These are phyloP conservation scores for Verticillium klebahnii DNA, from an alignment of 2,329 filamentous ascomycete genomes.

Conservation along the genomic window DNA sequence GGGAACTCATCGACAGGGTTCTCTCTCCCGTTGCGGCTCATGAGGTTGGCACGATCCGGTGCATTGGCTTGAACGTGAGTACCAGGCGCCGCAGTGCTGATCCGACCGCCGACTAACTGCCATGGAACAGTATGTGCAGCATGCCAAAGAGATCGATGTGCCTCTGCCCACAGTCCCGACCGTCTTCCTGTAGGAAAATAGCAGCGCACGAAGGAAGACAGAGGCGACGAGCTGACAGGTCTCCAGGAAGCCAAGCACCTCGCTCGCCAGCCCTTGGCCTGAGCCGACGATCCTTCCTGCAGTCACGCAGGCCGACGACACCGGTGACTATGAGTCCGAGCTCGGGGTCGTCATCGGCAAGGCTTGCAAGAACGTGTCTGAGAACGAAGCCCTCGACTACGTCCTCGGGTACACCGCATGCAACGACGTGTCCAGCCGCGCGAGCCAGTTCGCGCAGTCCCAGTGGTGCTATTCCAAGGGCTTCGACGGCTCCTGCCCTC, in stretches of 20 bases:
- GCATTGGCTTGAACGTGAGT: conserved; percentile 52
- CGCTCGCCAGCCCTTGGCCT: conserved; percentile 50
- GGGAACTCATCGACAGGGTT: conserved; percentile 39
- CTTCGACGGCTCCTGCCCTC: conserved; percentile 49
- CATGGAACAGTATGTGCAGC: conserved; percentile 25
- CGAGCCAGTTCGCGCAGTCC: conserved; percentile 46
- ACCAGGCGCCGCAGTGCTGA: not conserved
- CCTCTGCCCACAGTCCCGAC: conserved; percentile 49
- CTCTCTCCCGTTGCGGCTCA: conserved; percentile 35
- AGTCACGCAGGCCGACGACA: conserved; percentile 40
- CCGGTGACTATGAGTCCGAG: conserved; percentile 56
- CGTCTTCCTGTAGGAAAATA: conserved; percentile 40
- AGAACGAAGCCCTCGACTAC: conserved; percentile 52
- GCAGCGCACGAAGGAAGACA: not conserved
- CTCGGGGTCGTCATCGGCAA: conserved; percentile 52
- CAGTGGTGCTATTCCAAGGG: conserved; percentile 57
- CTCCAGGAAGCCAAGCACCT: conserved; percentile 43
- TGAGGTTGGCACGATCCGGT: conserved; percentile 30
- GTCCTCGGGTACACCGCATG: conserved; percentile 59
- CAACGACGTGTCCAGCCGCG: conserved; percentile 60
- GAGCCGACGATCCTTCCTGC: conserved; percentile 48
- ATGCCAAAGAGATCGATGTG: conserved; percentile 44
- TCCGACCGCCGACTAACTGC: too few species aligned
- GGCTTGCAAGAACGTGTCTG: conserved; percentile 46
- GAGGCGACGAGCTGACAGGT: not conserved